Base-by-base conservation (phyloP, 169 alveolate species). In the Cryptosporidium ubiquitum region DNA sequence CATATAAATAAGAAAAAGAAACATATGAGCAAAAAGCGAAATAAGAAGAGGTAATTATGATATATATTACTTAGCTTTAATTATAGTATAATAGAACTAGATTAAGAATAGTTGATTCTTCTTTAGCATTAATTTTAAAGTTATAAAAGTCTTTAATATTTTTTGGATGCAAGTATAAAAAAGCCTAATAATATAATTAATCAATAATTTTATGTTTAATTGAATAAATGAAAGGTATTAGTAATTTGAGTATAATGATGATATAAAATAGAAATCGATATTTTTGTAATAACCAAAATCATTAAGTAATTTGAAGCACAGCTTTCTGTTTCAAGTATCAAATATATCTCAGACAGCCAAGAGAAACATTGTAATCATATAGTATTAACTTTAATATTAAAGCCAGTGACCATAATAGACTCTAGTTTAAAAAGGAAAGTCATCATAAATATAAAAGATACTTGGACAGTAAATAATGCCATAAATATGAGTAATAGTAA, bases 1-100 rank as follows among this genome's bases (percentile, higher is more conserved):
- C 93, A 69, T 37, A 86, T 93, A 51, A 84, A 91, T 14, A 94
- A 93, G 91, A 94, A 85, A 47, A 85, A 61, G 61, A 94, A 74
- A 29, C 84, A 91, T 35, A 85, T 89, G 58, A 64, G 86, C 39
- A 60, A 26, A 35, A 61, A 40, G 29, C 29, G 23, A 7, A 66
- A 39, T 3, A 66, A 66, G 35, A 66, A 31, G 66, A 55, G 66
- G 18, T 55, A 23, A 55, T 20, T 23, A 55, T 55, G 16, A 55
- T 47, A 55, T 55, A 55, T 6, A 18, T 55, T 16, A 10, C 9
- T 55, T 23, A 55, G 35, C 66, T 7, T n/a, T 55, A 55, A 10
- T 55, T 55, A 47, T 55, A 26, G n/a, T 20, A 55, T 55, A 55
- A 7, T 55, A 1, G 12, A 7, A 26, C 16, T 23, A 23, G 35